Evolutionary conservation across 129 eudicot genomes (phyloP), one percentile per base, ranked within the genome.

Genomic region (Arctium minus): DNA sequence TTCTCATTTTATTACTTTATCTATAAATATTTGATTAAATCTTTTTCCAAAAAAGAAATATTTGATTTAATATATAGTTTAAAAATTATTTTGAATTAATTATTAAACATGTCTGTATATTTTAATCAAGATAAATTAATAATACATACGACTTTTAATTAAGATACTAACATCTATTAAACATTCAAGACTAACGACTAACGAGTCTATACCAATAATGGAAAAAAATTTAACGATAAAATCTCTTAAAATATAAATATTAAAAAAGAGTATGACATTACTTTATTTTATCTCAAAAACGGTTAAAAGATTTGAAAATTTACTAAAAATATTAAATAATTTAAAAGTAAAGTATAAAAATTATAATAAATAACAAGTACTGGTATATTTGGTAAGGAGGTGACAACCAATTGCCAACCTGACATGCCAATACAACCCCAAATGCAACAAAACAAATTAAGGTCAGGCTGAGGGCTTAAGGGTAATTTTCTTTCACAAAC

Each of bases 371-470:
- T 33, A 48, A 70, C 13, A 80, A 72, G 77, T 80, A 72, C 71
- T 12, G 50, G 83, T 80, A 73, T 62, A 81, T 73, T 81, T 81
- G 79, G 84, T 70, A 80, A 80, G 53, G 70, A 32, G 53, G 77
- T 62, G 73, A 39, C 79, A 74, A 50, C 40, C 79, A 81, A 81
- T 73, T 62, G 79, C 85, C 79, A 18, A 81, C 79, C 85, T 81
- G 79, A 73, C 79, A 74, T 48, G 11, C 60, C 79, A n/a, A 74
- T 73, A 81, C 84, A 60, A 60, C 84, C 32, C 79, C 79, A 81
- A 38, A 81, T 74, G 74, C 62, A 77, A 56, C 80, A 73, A 56
- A 73, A 44, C 79, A 81, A 29, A 73, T 60, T 73, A 81, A 72
- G 62, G 79, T 27, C 46, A 44, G 76, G 70, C 71, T 18, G 71